Percentiles rank a stretch among this genome's conserved stretches.
phyloP scores from a whole-genome alignment of 2,329 filamentous ascomycete genomes.

The Huntiella savannae region DNA sequence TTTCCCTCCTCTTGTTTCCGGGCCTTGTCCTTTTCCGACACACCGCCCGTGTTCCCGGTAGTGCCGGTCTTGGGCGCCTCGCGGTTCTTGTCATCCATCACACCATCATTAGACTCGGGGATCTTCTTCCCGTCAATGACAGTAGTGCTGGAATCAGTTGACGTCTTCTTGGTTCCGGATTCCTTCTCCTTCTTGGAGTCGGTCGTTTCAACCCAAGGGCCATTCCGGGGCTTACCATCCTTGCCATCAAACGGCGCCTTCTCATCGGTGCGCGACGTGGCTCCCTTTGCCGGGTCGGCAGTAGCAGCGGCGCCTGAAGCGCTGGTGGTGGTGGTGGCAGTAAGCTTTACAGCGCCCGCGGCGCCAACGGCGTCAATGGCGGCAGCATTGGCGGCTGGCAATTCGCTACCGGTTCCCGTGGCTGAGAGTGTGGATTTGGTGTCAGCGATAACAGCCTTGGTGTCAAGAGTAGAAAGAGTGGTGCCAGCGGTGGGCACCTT shows the following conservation, averaged over 20 bases:
- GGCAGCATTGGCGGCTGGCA: slow-evolving; percentile 14
- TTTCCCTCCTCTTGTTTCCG: slow-evolving; percentile 47
- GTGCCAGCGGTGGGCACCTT: neutral
- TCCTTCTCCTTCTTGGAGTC: slow-evolving; percentile 19
- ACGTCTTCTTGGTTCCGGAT: slow-evolving; percentile 18
- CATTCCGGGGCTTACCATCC: slow-evolving; percentile 83
- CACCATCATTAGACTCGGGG: slow-evolving; percentile 51
- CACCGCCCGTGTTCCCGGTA: slow-evolving; percentile 72
- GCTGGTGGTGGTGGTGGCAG: neutral
- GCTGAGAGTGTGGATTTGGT: slow-evolving; percentile 21
- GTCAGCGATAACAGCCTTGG: slow-evolving; percentile 8
- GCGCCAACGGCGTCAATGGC: slow-evolving; percentile 1
- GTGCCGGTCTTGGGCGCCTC: slow-evolving; percentile 64
- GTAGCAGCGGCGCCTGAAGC: neutral
- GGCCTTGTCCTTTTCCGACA: slow-evolving; percentile 70
- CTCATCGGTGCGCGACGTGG: slow-evolving; percentile 26
- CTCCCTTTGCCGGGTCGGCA: slow-evolving; percentile 1
- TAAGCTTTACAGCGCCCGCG: neutral
- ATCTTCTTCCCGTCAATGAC: slow-evolving; percentile 42
- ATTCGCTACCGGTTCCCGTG: slow-evolving; percentile 26
- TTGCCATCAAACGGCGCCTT: slow-evolving; percentile 81
- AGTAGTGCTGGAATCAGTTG: slow-evolving; percentile 28
- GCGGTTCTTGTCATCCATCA: slow-evolving; percentile 80
- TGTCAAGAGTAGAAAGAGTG: neutral
- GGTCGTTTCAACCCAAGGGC: slow-evolving; percentile 50